Percentiles rank a stretch among this genome's conserved stretches.
Conservation (phyloP, 179 eudicot genomes). For the Pouteria campechiana region DNA sequence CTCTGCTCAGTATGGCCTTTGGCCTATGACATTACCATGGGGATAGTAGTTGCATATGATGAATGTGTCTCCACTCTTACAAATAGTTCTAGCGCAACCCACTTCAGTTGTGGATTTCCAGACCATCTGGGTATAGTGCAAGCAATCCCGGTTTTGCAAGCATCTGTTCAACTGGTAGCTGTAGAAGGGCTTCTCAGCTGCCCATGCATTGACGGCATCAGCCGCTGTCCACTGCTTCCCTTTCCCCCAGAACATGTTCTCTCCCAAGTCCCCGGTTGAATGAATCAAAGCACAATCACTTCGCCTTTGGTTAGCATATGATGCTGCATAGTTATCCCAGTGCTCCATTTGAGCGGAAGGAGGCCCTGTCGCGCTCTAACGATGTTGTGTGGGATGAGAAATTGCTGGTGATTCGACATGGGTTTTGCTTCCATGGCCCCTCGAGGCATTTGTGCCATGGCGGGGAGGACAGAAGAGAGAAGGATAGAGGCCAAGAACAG, state of each 20-base stretch:
- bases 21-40: slow-evolving; percentile 16
- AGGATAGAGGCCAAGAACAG: not conserved
- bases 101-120: slow-evolving; percentile 12
- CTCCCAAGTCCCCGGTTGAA: slow-evolving; percentile 15
- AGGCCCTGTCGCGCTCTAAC: slow-evolving; percentile 10
- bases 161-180: slow-evolving; percentile 10
- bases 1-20: slow-evolving; percentile 17
- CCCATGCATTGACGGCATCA: slow-evolving; percentile 20
- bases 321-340: slow-evolving; percentile 7
- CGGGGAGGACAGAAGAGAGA: not conserved
- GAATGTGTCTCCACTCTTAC: slow-evolving; percentile 10
- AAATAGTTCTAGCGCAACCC: slow-evolving; percentile 22
- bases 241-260: slow-evolving; percentile 22
- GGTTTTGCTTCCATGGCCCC: not conserved
- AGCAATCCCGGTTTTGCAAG: slow-evolving; percentile 10
- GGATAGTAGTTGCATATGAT: slow-evolving; percentile 21
- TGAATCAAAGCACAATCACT: slow-evolving; percentile 16
- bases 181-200: slow-evolving; percentile 9
- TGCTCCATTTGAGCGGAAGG: slow-evolving; percentile 14
- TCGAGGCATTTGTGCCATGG: not conserved
- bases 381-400: slow-evolving; percentile 13
- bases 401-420: not conserved
- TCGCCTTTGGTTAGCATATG: slow-evolving; percentile 13
- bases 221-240: slow-evolving; percentile 3
- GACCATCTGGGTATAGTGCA: slow-evolving; percentile 26